A percentile compares a stretch with the other conserved stretches of the same genome.
phyloP scores from a whole-genome alignment of 2,329 filamentous ascomycete genomes.

The Claviceps monticola region DNA sequence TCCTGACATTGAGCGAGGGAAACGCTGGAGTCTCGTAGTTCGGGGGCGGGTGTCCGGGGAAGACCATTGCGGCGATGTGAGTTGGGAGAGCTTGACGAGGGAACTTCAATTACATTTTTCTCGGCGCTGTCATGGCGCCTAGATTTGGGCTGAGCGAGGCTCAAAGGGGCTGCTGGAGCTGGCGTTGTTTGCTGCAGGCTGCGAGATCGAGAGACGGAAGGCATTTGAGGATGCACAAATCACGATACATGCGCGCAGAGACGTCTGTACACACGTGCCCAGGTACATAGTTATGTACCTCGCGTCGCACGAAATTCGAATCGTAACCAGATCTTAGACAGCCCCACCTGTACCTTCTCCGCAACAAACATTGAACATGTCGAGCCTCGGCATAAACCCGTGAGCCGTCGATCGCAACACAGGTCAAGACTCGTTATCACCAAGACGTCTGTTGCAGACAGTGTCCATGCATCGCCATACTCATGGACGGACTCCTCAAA shows the following conservation, averaged over 20 bases:
- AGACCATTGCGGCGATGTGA: slow-evolving; percentile 3
- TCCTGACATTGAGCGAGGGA: slow-evolving; percentile 68
- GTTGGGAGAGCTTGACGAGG: not conserved
- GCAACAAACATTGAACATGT: too few relatives aligned
- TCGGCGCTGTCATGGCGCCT: not conserved
- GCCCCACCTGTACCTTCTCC: too few relatives aligned
- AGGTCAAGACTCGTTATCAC: too few relatives aligned
- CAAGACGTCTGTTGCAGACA: not conserved
- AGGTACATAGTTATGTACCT: too few relatives aligned
- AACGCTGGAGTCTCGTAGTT: slow-evolving; percentile 57
- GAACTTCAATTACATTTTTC: not conserved
- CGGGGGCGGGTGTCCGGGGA: slow-evolving; percentile 21
- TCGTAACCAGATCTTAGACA: too few relatives aligned
- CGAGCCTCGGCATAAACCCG: too few relatives aligned
- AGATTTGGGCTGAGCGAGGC: not conserved
- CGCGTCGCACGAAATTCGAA: too few relatives aligned
- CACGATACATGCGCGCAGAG: too few relatives aligned
- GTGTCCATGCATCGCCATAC: slow-evolving; percentile 31
- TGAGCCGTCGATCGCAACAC: too few relatives aligned
- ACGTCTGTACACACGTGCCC: too few relatives aligned
- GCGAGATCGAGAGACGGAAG: not conserved
- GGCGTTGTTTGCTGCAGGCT: not conserved
- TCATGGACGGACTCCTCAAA: slow-evolving; percentile 52
- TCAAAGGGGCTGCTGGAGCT: not conserved
- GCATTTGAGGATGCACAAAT: too few relatives aligned